A percentile compares a stretch with the other conserved stretches of the same genome.
phyloP scores from a whole-genome alignment of 2,329 filamentous ascomycete genomes.

The Fusarium drepaniforme region DNA sequence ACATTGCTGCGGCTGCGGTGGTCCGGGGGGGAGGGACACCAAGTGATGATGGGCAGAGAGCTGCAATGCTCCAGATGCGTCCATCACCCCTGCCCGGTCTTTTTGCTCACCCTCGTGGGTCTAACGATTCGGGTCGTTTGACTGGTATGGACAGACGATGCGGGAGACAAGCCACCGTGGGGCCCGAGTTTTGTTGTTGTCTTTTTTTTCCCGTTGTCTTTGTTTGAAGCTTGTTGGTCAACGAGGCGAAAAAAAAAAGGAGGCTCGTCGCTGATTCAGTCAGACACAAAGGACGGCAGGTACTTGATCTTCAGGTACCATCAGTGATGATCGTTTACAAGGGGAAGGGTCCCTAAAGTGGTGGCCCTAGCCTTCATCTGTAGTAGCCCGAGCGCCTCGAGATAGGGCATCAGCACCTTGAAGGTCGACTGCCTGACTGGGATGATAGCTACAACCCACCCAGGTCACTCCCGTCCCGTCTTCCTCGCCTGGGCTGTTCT shows the following conservation, averaged over 20 bases:
- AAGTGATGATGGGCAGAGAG: conserved; percentile 29
- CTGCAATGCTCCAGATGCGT: conserved; percentile 18
- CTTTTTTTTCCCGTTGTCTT: not conserved
- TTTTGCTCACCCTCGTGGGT: not conserved
- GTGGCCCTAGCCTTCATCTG: conserved; percentile 7
- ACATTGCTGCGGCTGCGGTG: conserved; percentile 7
- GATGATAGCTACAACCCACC: conserved; percentile 16
- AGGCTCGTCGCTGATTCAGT: conserved; percentile 14
- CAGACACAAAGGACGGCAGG: not conserved
- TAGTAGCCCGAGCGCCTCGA: conserved; percentile 7
- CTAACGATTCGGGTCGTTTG: not conserved
- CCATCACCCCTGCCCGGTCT: not conserved
- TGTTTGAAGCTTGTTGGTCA: not conserved
- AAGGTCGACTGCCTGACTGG: conserved; percentile 26
- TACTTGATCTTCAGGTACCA: conserved; percentile 35
- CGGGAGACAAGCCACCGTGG: conserved; percentile 20
- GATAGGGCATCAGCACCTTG: conserved; percentile 13
- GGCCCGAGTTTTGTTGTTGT: not conserved
- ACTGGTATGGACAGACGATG: conserved; percentile 21
- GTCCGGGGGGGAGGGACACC: not conserved
- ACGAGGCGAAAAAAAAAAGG: not conserved
- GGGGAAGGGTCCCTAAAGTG: not conserved
- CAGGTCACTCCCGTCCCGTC: conserved; percentile 18
- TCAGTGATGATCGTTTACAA: conserved; percentile 17
- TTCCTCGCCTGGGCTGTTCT: not conserved